A percentile compares a stretch with the other conserved stretches of the same genome.
These are phyloP conservation scores for Mycena indigotica DNA, from an alignment of 768 basidiomycete genomes.

Conservation along the genomic window DNA sequence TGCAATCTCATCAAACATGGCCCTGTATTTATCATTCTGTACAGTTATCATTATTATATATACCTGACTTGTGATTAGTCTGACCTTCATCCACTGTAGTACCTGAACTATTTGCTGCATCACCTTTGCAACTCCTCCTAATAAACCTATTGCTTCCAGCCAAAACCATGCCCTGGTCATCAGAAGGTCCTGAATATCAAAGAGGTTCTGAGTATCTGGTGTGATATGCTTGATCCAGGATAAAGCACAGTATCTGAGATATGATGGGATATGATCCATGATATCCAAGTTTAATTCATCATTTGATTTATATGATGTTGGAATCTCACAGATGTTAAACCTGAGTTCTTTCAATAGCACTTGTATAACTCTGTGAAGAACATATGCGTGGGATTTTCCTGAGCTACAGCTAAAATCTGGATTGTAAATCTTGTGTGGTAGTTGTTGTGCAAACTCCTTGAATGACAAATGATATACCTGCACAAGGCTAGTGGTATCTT, in stretches of 20 bases:
- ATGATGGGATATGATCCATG: background rate
- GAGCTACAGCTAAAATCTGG: background rate
- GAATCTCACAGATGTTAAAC: conserved; percentile 11
- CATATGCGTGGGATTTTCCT: background rate
- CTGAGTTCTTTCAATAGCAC: background rate
- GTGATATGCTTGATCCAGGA: background rate
- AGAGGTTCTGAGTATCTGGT: background rate
- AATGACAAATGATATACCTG: background rate
- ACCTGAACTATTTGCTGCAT: background rate
- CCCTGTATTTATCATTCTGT: background rate
- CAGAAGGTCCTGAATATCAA: background rate
- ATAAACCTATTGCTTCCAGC: conserved; percentile 7
- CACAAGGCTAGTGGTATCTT: background rate
- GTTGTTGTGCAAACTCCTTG: background rate
- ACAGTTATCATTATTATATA: background rate
- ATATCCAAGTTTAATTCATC: background rate
- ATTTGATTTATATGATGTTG: conserved; percentile 5
- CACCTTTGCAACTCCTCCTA: background rate
- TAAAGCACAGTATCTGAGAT: background rate
- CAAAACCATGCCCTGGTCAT: background rate
- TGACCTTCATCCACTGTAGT: background rate
- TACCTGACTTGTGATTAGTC: background rate
- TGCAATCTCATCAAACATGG: background rate
- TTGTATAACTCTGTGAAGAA: background rate
- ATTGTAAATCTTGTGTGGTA: background rate